Evolutionary conservation across 2,329 filamentous ascomycete species (phyloP).

Genomic region (Aspergillus sp.): DNA sequence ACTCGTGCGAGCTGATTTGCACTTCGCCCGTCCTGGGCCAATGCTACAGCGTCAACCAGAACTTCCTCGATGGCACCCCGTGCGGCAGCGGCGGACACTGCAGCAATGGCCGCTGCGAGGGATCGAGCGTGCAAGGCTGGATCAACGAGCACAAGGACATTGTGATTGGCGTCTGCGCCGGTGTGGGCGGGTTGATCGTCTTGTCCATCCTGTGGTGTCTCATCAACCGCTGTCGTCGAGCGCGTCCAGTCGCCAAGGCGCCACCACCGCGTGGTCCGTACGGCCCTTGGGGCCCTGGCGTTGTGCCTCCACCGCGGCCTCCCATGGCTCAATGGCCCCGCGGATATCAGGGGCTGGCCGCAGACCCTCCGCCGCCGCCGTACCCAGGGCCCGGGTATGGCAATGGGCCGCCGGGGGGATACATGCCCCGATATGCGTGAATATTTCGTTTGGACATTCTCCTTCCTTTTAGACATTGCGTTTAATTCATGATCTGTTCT

Average conservation of each 20-base stretch:
- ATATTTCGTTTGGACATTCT: conserved; percentile 4
- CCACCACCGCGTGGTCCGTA: conserved; percentile 13
- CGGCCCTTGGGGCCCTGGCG: conserved; percentile 10
- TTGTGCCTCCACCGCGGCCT: conserved; percentile 10
- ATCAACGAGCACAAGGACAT: conserved; percentile 74
- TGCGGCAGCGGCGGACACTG: conserved; percentile 81
- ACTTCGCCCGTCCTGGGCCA: conserved; percentile 65
- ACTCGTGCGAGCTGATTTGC: conserved; percentile 75
- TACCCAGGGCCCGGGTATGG: conserved; percentile 15
- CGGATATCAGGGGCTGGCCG: conserved; percentile 24
- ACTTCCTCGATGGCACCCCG: conserved; percentile 87
- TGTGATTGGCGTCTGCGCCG: conserved; percentile 74
- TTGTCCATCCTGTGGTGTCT: conserved; percentile 69
- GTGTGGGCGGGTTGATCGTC: conserved; percentile 70
- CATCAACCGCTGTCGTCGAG: conserved; percentile 54
- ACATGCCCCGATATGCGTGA: conserved; percentile 26
- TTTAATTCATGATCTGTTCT: background rate
- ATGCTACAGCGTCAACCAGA: conserved; percentile 74
- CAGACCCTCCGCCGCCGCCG: conserved; percentile 20
- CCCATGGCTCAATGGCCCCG: conserved; percentile 23
- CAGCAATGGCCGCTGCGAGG: conserved; percentile 72
- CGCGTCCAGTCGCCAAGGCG: conserved; percentile 25
- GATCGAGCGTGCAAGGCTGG: conserved; percentile 72
- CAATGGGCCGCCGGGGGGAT: conserved; percentile 2
- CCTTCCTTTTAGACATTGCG: background rate